A percentile compares a stretch with the other conserved stretches of the same genome.
phyloP scores from a whole-genome alignment of 2,329 filamentous ascomycete genomes.

The Coniochaeta sp. region DNA sequence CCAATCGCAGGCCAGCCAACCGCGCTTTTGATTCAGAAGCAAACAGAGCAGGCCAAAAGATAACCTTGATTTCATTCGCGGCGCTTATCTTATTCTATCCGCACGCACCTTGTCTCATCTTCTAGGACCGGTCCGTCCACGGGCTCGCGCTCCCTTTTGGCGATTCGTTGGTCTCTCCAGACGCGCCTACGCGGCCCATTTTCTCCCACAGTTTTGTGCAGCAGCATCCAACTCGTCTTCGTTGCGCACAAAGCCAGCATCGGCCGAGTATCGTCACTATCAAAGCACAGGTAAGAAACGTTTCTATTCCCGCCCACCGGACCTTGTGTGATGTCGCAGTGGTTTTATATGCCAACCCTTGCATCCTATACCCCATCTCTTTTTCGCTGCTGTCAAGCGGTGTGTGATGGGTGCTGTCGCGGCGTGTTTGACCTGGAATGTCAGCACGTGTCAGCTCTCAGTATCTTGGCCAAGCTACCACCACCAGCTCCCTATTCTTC shows the following conservation, averaged over 20 bases:
- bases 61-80: constrained; percentile 7
- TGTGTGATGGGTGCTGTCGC: background rate
- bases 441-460: background rate
- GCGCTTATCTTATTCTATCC: constrained; percentile 6
- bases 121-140: background rate
- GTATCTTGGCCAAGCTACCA: background rate
- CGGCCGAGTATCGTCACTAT: background rate
- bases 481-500: background rate
- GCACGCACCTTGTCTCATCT: background rate
- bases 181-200: background rate
- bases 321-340: background rate
- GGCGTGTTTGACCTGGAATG: background rate
- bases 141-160: background rate
- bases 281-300: background rate
- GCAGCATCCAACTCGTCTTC: background rate
- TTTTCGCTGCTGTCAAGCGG: background rate
- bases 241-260: background rate
- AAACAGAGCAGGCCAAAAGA: background rate
- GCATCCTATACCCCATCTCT: background rate
- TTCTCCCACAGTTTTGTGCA: background rate
- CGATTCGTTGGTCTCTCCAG: constrained; percentile 3
- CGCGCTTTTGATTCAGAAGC: constrained; percentile 3
- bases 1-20: constrained; percentile 16
- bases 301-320: background rate
- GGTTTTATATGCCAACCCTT: background rate